Conservation (phyloP, 2,329 filamentous ascomycete species). For the Penicillium capsulatum region DNA sequence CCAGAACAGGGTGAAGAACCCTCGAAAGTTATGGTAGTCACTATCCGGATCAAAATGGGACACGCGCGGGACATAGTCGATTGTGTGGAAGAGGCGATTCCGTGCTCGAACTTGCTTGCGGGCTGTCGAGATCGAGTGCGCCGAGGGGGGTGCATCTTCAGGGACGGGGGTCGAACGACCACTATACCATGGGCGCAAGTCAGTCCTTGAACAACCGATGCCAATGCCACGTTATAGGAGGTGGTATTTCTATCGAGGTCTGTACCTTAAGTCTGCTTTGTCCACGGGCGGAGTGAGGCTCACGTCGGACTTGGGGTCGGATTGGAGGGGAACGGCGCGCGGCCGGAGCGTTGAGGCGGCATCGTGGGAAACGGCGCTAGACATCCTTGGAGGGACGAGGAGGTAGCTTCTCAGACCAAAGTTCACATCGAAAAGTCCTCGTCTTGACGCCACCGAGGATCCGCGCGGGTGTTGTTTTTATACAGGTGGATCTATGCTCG, state of each 20-base stretch:
- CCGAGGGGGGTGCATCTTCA: conserved; percentile 87
- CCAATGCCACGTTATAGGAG: no score
- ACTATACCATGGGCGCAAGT: conserved; percentile 46
- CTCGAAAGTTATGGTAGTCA: conserved; percentile 89
- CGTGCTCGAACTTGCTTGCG: conserved; percentile 78
- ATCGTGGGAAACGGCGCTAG: conserved; percentile 26
- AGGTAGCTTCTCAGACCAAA: not conserved
- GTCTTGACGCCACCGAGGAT: not conserved
- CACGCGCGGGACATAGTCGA: conserved; percentile 83
- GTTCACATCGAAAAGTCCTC: conserved; percentile 17
- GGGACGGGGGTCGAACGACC: conserved; percentile 79
- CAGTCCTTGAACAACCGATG: conserved; percentile 3
- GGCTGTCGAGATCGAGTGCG: conserved; percentile 77
- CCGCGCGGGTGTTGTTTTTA: not conserved
- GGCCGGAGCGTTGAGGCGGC: conserved; percentile 30
- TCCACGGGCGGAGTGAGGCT: conserved; percentile 26
- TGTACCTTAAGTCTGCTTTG: conserved; percentile 37
- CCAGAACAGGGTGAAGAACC: conserved; percentile 98
- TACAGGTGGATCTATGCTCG: not conserved
- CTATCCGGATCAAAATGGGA: conserved; percentile 93
- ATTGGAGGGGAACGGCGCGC: conserved; percentile 29
- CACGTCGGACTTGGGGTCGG: conserved; percentile 20
- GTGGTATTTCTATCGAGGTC: no score
- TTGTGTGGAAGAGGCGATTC: conserved; percentile 83
- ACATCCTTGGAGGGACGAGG: conserved; percentile 25